Evolutionary conservation across 805 yeast species (phyloP).

Genomic region (Monosporozyma aquatica): DNA sequence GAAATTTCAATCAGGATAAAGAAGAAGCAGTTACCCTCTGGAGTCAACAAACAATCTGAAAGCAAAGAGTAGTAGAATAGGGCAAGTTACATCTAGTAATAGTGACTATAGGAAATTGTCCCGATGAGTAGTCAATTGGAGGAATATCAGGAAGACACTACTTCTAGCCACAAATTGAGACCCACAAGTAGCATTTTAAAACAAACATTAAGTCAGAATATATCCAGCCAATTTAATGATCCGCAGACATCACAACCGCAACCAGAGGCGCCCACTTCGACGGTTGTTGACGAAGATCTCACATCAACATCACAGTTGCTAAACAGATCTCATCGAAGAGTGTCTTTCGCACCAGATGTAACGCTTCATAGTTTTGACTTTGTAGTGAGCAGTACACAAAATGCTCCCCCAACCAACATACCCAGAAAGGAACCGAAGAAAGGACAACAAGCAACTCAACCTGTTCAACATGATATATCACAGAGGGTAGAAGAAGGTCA

Average conservation of each 20-base stretch:
- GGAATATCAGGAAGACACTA: not conserved
- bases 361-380: constrained; percentile 50
- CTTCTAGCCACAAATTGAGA: not conserved
- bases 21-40: too few relatives aligned
- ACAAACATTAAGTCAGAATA: constrained; percentile 4
- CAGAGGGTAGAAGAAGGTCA: too few relatives aligned
- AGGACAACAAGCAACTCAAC: too few relatives aligned
- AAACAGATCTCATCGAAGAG: constrained; percentile 36
- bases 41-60: too few relatives aligned
- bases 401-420: too few relatives aligned
- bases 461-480: too few relatives aligned
- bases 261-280: not conserved
- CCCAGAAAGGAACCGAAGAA: too few relatives aligned
- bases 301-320: not conserved
- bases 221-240: not conserved
- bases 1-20: too few relatives aligned
- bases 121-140: not conserved
- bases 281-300: not conserved
- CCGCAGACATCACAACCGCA: not conserved
- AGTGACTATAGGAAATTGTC: not conserved
- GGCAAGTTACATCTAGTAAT: too few relatives aligned
- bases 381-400: constrained; percentile 16
- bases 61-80: too few relatives aligned
- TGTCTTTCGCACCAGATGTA: constrained; percentile 70
- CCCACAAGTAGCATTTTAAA: constrained; percentile 11